phyloP scores from a whole-genome alignment of 169 alveolate genomes.

The Eimeria maxima region DNA sequence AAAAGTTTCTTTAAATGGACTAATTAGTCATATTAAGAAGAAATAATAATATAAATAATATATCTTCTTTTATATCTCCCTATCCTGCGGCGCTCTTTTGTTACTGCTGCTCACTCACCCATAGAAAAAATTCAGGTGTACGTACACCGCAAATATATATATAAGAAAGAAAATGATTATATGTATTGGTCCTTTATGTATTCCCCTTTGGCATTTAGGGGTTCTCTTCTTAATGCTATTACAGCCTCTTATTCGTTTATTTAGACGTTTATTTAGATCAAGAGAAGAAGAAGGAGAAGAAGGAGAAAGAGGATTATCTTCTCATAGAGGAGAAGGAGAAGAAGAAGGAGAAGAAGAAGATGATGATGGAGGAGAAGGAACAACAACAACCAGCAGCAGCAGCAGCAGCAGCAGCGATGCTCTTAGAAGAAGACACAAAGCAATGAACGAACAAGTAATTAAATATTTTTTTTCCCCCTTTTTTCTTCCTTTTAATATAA shows the following conservation, averaged over 20 bases:
- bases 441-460: not conserved
- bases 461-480: not conserved
- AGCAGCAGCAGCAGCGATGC: not conserved
- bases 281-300: not conserved
- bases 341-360: no score
- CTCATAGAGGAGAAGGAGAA: no score
- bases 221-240: constrained; percentile 37
- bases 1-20: no score
- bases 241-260: constrained; percentile 3
- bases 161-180: constrained; percentile 43
- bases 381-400: not conserved
- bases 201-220: constrained; percentile 82
- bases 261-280: not conserved
- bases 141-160: not conserved
- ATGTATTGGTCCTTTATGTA: constrained; percentile 80
- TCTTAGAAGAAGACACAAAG: not conserved
- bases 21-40: no score
- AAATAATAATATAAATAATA: no score
- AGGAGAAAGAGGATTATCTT: no score
- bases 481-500: not conserved
- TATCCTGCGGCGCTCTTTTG: not conserved
- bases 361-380: no score
- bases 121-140: not conserved
- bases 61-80: not conserved
- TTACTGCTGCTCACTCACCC: not conserved